Evolutionary conservation across 2,329 filamentous ascomycete genomes (phyloP).

Genomic region (Magnaporthiopsis rhizophila): DNA sequence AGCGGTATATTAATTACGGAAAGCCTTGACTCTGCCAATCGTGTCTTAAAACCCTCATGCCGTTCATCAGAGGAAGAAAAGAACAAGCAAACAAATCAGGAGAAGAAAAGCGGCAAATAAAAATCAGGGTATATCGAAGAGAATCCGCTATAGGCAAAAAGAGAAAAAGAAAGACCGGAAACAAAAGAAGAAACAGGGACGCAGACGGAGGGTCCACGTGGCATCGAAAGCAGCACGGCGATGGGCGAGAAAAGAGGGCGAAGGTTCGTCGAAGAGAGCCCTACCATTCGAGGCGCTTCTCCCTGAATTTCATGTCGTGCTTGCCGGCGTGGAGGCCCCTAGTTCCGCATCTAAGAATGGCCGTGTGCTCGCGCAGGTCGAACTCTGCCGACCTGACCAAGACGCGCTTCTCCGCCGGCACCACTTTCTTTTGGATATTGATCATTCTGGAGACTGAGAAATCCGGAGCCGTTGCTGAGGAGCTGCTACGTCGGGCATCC

Average conservation of each 20-base stretch:
- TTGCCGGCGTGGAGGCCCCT: slow-evolving; percentile 38
- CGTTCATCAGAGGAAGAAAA: not conserved
- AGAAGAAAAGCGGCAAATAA: not conserved
- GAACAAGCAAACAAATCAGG: not conserved
- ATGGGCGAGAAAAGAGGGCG: not conserved
- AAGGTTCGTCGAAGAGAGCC: not conserved
- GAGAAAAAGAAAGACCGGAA: not conserved
- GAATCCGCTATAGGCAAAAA: not conserved
- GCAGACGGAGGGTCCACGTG: not conserved
- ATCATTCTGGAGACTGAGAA: slow-evolving; percentile 8
- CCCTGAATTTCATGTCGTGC: slow-evolving; percentile 38
- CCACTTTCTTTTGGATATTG: slow-evolving; percentile 14
- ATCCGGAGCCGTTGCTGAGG: slow-evolving; percentile 13
- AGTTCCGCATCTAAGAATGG: slow-evolving; percentile 45
- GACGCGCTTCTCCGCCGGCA: slow-evolving; percentile 46
- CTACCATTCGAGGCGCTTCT: slow-evolving; percentile 41
- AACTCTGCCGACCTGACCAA: slow-evolving; percentile 51
- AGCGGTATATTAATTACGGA: not conserved
- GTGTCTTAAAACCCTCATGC: not conserved
- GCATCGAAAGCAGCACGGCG: not conserved
- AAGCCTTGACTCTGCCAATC: not conserved
- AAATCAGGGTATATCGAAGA: not conserved
- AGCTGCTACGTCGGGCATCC: slow-evolving; percentile 19
- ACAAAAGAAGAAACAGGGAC: not conserved
- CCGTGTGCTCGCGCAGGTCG: slow-evolving; percentile 42